A percentile compares a stretch with the other conserved stretches of the same genome.
Conservation (phyloP, 1,284 basidiomycete species). For the Lentinula novae-zelandiae region DNA sequence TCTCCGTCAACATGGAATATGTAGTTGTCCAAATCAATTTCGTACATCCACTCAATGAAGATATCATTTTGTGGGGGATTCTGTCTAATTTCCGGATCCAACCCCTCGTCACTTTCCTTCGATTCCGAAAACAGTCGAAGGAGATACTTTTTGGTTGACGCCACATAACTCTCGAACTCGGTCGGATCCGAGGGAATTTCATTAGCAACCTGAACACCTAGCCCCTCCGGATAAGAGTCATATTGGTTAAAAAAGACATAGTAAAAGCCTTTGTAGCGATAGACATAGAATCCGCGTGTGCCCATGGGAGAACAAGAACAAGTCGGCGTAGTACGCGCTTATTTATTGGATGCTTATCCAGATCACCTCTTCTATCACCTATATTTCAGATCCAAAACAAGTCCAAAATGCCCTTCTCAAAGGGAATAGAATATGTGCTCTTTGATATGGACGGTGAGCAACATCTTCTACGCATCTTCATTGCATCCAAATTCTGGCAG, state of each 20-base stretch:
- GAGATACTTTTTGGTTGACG: not conserved
- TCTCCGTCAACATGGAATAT: not conserved
- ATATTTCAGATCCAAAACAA: no score
- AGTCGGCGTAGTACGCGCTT: not conserved
- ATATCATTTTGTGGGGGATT: not conserved
- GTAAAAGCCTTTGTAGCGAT: not conserved
- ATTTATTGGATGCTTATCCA: not conserved
- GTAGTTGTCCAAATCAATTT: not conserved
- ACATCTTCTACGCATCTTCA: not conserved
- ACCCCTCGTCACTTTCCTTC: no score
- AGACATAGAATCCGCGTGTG: not conserved
- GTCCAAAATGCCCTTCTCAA: not conserved
- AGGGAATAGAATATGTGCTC: slow-evolving; percentile 63
- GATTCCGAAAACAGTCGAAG: not conserved
- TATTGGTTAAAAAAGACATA: not conserved
- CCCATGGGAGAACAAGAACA: not conserved
- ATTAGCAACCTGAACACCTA: not conserved
- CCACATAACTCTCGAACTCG: not conserved
- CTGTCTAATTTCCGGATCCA: not conserved
- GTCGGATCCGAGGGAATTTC: not conserved
- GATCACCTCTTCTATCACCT: not conserved
- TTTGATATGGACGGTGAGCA: slow-evolving; percentile 78
- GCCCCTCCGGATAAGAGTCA: not conserved
- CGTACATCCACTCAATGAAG: not conserved
- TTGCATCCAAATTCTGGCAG: slow-evolving; percentile 18